These are phyloP conservation scores for Amorphotheca resinae DNA, from an alignment of 495 filamentous ascomycete species.

Conservation along the genomic window DNA sequence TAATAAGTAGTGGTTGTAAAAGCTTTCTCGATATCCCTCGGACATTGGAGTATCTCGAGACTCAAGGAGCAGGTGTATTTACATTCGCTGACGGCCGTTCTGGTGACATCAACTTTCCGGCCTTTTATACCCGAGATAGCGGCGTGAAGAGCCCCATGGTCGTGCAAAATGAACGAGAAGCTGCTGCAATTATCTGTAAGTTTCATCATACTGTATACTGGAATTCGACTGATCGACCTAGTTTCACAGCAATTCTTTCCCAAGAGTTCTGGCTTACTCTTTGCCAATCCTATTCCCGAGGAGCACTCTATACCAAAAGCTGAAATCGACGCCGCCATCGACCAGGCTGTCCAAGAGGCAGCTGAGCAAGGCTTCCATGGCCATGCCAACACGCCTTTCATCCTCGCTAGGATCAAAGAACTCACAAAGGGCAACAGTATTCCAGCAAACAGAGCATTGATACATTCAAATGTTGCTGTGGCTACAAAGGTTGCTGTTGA, in stretches of 20 bases:
- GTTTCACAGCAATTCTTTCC: slow-evolving; percentile 46
- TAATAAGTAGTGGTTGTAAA: slow-evolving; percentile 85
- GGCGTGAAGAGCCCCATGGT: slow-evolving; percentile 64
- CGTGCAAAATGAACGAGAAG: slow-evolving; percentile 62
- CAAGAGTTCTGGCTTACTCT: slow-evolving; percentile 51
- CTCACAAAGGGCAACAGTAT: slow-evolving; percentile 63
- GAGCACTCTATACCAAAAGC: slow-evolving; percentile 53
- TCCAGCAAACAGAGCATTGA: slow-evolving; percentile 61
- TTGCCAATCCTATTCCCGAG: slow-evolving; percentile 79
- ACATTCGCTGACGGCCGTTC: slow-evolving; percentile 75
- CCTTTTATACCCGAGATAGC: slow-evolving; percentile 82
- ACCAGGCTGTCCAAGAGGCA: slow-evolving; percentile 60
- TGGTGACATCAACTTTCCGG: slow-evolving; percentile 63
- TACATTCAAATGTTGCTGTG: slow-evolving; percentile 66
- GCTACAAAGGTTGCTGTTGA: slow-evolving; percentile 72
- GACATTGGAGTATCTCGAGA: slow-evolving; percentile 91
- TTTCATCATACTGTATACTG: slow-evolving; percentile 4
- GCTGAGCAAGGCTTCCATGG: slow-evolving; percentile 55
- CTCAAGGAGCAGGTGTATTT: slow-evolving; percentile 73
- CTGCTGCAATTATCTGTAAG: slow-evolving; percentile 73
- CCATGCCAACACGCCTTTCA: slow-evolving; percentile 78
- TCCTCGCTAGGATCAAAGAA: slow-evolving; percentile 69
- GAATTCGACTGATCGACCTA: slow-evolving; percentile 20
- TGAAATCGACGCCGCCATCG: slow-evolving; percentile 64
- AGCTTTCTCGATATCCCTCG: slow-evolving; percentile 87